Conservation (phyloP, 1,284 basidiomycete species). For the Ganoderma lucidum region DNA sequence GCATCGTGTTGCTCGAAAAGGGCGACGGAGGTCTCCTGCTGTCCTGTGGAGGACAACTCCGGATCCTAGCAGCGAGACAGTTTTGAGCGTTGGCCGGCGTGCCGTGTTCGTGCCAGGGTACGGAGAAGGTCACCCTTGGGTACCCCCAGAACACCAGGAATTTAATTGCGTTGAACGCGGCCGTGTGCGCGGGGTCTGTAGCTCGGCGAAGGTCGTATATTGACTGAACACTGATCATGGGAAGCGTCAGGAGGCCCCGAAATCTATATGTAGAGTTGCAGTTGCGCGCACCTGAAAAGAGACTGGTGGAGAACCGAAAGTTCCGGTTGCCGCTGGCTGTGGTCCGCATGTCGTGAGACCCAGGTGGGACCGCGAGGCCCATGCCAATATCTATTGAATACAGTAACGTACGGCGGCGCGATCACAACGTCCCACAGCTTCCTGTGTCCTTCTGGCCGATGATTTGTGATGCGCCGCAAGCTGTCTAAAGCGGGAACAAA, state of each 20-base stretch:
- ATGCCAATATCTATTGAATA: not conserved
- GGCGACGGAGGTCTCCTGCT: too few species aligned
- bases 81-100: too few species aligned
- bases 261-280: not conserved
- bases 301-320: not conserved
- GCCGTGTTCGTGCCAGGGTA: too few species aligned
- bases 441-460: not conserved
- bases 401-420: not conserved
- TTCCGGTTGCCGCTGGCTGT: not conserved
- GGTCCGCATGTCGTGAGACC: not conserved
- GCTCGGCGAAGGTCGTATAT: not conserved
- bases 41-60: too few species aligned
- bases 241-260: not conserved
- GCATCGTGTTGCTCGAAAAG: too few species aligned
- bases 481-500: not conserved
- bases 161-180: too few species aligned
- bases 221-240: not conserved
- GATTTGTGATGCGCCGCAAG: not conserved
- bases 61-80: too few species aligned
- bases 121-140: too few species aligned
- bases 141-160: too few species aligned
- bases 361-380: not conserved
- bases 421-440: not conserved
- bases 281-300: not conserved
- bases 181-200: not conserved